A percentile compares a stretch with the other conserved stretches of the same genome.
These are phyloP conservation scores for Aspergillus conjunctus DNA, from an alignment of 495 filamentous ascomycete genomes.

Conservation along the genomic window DNA sequence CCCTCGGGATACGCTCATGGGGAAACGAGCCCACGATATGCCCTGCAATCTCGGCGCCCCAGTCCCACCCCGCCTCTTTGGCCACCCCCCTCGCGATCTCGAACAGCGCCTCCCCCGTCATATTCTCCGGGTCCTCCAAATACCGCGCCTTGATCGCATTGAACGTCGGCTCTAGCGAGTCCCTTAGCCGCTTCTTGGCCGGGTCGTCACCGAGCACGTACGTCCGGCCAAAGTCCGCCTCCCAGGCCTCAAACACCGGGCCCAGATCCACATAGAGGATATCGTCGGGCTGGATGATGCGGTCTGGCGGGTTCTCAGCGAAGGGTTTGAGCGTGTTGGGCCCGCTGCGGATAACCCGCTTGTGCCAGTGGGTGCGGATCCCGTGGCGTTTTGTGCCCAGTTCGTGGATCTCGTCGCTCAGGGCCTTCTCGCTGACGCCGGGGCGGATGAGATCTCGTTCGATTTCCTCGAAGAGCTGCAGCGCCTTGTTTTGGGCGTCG, in stretches of 20 bases:
- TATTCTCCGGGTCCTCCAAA: conserved; percentile 32
- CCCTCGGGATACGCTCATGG: conserved; percentile 52
- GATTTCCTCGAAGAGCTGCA: conserved; percentile 51
- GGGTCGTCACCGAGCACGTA: conserved; percentile 52
- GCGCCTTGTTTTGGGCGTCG: conserved; percentile 47
- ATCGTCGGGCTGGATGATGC: conserved; percentile 48
- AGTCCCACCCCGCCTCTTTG: conserved; percentile 38
- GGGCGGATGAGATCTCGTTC: conserved; percentile 46
- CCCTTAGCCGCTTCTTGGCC: conserved; percentile 43
- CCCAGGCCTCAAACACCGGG: conserved; percentile 54
- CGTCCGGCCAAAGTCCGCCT: conserved; percentile 54
- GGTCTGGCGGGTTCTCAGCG: conserved; percentile 51
- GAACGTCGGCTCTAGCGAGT: conserved; percentile 49
- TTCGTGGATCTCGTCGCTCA: conserved; percentile 51
- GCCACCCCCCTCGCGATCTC: conserved; percentile 36
- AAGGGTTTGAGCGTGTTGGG: conserved; percentile 51
- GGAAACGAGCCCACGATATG: conserved; percentile 48
- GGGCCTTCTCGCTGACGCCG: conserved; percentile 48
- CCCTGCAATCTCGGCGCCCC: conserved; percentile 47
- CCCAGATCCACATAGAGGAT: conserved; percentile 54
- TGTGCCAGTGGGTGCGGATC: conserved; percentile 54
- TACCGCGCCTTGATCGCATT: conserved; percentile 40
- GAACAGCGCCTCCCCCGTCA: conserved; percentile 49
- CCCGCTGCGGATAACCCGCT: conserved; percentile 52
- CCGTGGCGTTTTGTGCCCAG: conserved; percentile 47